Evolutionary conservation across 2,329 filamentous ascomycete genomes (phyloP).

Genomic region (Aspergillus nomiae): DNA sequence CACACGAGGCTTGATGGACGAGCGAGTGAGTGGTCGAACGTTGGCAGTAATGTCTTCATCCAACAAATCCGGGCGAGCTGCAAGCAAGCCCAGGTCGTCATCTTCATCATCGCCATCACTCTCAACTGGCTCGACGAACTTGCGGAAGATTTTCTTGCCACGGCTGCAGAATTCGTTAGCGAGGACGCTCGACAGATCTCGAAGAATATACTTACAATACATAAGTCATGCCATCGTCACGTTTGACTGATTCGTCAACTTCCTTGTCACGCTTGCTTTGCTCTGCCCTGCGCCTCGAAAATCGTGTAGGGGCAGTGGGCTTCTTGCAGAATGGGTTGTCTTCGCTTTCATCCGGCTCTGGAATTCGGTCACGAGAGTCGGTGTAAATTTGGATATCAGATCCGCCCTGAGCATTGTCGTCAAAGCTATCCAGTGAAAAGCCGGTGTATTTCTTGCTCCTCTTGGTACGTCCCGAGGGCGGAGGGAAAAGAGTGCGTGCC

Average conservation of each 20-base stretch:
- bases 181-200: not conserved
- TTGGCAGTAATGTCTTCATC: conserved; percentile 30
- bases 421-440: conserved; percentile 49
- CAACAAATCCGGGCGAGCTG: conserved; percentile 41
- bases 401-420: conserved; percentile 33
- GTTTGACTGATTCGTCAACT: conserved; percentile 54
- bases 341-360: conserved; percentile 52
- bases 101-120: conserved; percentile 46
- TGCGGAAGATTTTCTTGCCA: conserved; percentile 62
- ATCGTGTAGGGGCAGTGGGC: conserved; percentile 28
- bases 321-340: conserved; percentile 60
- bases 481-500: conserved; percentile 57
- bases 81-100: conserved; percentile 45
- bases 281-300: conserved; percentile 40
- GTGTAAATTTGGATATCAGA: conserved; percentile 60
- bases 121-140: conserved; percentile 49
- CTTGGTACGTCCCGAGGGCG: conserved; percentile 50
- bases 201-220: conserved; percentile 57
- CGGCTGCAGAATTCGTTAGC: conserved; percentile 50
- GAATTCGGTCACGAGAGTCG: conserved; percentile 64
- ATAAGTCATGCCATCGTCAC: conserved; percentile 62
- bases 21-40: conserved; percentile 57
- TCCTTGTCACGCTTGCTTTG: conserved; percentile 35
- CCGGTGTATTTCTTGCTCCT: conserved; percentile 49
- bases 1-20: conserved; percentile 61